These are phyloP conservation scores for Aulographum hederae DNA, from an alignment of 2,329 filamentous ascomycete genomes.

Conservation along the genomic window DNA sequence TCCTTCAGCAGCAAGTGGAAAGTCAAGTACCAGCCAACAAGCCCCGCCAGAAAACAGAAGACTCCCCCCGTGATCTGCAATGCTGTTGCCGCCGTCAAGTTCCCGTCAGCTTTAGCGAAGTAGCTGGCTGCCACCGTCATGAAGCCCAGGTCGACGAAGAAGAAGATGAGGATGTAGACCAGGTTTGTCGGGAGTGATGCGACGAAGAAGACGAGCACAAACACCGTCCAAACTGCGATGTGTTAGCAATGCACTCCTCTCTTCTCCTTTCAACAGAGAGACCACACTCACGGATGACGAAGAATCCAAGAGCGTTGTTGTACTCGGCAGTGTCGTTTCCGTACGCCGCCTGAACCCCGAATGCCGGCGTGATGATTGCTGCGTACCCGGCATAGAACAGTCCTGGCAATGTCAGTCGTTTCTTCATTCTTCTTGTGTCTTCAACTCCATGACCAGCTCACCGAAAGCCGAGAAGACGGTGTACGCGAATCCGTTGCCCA, in stretches of 20 bases:
- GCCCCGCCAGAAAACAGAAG: no score
- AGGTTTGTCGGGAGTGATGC: constrained; percentile 27
- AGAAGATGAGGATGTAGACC: constrained; percentile 30
- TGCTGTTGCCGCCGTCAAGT: constrained; percentile 13
- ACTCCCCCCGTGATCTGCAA: constrained; percentile 27
- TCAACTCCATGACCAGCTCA: no score
- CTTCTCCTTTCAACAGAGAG: background rate
- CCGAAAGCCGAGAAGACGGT: constrained; percentile 37
- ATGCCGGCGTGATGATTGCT: constrained; percentile 27
- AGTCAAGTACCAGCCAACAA: no score
- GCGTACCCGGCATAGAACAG: constrained; percentile 33
- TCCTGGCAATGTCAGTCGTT: constrained; percentile 8
- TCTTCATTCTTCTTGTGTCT: background rate
- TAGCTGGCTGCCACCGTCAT: constrained; percentile 24
- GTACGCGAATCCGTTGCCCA: constrained; percentile 34
- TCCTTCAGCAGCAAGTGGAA: no score
- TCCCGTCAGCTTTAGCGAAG: constrained; percentile 26
- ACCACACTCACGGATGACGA: constrained; percentile 26
- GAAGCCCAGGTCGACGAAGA: constrained; percentile 27
- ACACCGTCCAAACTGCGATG: constrained; percentile 26
- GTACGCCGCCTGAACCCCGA: constrained; percentile 27
- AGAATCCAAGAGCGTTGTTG: constrained; percentile 32
- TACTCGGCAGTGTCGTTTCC: constrained; percentile 22
- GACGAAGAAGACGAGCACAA: constrained; percentile 27
- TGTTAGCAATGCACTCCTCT: background rate